A percentile compares a stretch with the other conserved stretches of the same genome.
phyloP scores from a whole-genome alignment of 257 asterid species.

The Lantana camara region DNA sequence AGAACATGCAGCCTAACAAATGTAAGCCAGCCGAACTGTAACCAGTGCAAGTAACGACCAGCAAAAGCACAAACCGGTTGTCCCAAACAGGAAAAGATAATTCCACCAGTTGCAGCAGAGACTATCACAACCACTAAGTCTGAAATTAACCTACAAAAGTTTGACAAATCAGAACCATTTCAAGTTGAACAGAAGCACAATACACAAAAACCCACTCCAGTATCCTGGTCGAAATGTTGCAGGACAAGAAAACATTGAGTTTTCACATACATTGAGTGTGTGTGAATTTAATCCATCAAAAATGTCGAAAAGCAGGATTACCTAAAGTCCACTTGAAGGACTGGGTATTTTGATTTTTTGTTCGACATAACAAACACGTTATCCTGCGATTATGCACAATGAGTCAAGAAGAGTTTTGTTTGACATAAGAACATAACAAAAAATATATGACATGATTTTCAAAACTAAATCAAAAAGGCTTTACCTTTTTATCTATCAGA shows the following conservation, averaged over 20 bases:
- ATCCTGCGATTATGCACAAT: conserved; percentile 48
- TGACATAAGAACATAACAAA: too few species aligned
- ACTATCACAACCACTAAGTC: conserved; percentile 97
- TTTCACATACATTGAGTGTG: not conserved
- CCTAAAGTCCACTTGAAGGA: conserved; percentile 86
- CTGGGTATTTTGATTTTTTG: conserved; percentile 77
- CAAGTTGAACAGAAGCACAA: conserved; percentile 22
- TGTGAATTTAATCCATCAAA: not conserved
- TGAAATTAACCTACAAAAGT: conserved; percentile 79
- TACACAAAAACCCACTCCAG: not conserved
- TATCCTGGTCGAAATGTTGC: not conserved
- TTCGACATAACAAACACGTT: conserved; percentile 78
- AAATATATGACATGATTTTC: not conserved
- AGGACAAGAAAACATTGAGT: not conserved
- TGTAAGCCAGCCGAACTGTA: conserved; percentile 27
- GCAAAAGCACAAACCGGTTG: conserved; percentile 80
- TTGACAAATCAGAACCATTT: conserved; percentile 23
- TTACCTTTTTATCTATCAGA: conserved; percentile 66
- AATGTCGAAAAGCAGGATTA: conserved; percentile 18
- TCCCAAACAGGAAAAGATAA: conserved; percentile 90
- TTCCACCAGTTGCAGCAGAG: conserved; percentile 99
- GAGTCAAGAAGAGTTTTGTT: conserved; percentile 4
- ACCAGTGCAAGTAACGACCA: conserved; percentile 28
- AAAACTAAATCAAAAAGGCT: not conserved
- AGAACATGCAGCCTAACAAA: conserved; percentile 12